These are phyloP conservation scores for Boletus tomentosulus DNA, from an alignment of 768 basidiomycete genomes.

Conservation along the genomic window DNA sequence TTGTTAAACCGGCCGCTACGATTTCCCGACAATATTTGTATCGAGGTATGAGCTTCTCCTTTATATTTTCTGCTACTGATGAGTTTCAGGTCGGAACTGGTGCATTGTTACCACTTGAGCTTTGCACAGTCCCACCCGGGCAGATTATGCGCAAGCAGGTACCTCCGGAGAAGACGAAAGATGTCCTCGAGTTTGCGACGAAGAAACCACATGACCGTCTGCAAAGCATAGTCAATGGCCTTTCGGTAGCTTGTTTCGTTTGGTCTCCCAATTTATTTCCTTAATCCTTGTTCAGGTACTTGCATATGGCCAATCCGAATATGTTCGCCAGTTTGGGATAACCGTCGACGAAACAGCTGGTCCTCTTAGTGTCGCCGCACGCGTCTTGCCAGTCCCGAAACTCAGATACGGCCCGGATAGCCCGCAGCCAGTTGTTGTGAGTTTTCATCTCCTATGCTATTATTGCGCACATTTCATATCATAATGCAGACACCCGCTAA, in stretches of 20 bases:
- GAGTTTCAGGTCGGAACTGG: constrained; percentile 49
- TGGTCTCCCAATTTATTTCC: background rate
- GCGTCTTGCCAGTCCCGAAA: constrained; percentile 60
- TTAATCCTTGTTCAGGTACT: constrained; percentile 40
- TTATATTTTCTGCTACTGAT: constrained; percentile 18
- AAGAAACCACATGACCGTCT: constrained; percentile 58
- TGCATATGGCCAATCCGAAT: constrained; percentile 70
- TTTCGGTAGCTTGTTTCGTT: constrained; percentile 38
- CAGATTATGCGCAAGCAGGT: constrained; percentile 74
- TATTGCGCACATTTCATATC: constrained; percentile 2
- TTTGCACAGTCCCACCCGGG: constrained; percentile 57
- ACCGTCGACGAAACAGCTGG: constrained; percentile 45
- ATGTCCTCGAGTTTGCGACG: constrained; percentile 64
- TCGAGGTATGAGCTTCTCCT: constrained; percentile 46
- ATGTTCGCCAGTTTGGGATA: constrained; percentile 72
- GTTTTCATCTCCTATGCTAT: constrained; percentile 16
- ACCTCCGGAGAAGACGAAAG: constrained; percentile 59
- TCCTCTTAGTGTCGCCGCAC: constrained; percentile 56
- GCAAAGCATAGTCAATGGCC: constrained; percentile 47
- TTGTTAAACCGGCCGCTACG: constrained; percentile 50
- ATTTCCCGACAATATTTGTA: constrained; percentile 62
- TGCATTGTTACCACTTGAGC: constrained; percentile 64
- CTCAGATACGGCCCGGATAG: constrained; percentile 62
- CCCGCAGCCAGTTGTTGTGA: constrained; percentile 53
- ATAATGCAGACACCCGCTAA: constrained; percentile 49